These are phyloP conservation scores for Ophiocordyceps australis DNA, from an alignment of 2,329 filamentous ascomycete species.

Conservation along the genomic window DNA sequence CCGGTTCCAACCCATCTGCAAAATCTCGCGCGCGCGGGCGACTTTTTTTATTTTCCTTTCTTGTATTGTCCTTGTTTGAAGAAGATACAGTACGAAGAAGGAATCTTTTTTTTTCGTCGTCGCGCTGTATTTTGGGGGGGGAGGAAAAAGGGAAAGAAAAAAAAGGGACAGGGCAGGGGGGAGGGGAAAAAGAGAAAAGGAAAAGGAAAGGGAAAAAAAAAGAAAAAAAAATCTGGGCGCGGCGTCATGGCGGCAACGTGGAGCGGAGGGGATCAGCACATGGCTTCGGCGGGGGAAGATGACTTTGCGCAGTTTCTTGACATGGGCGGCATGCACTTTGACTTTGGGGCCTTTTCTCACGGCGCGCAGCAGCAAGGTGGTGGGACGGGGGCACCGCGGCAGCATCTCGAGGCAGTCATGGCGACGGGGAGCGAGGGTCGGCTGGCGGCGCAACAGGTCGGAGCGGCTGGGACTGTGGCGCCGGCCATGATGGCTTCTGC, in stretches of 20 bases:
- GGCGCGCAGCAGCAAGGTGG: slow-evolving; percentile 15
- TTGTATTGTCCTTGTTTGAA: too few species aligned
- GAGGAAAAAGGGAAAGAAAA: too few species aligned
- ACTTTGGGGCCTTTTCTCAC: slow-evolving; percentile 39
- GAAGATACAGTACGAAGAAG: too few species aligned
- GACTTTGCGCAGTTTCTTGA: slow-evolving; percentile 48
- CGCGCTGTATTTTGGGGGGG: too few species aligned
- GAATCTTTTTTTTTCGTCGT: too few species aligned
- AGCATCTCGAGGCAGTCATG: slow-evolving; percentile 17
- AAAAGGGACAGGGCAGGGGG: neutral
- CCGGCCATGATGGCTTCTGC: slow-evolving; percentile 20
- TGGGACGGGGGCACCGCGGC: slow-evolving; percentile 10
- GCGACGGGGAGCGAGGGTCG: too few species aligned
- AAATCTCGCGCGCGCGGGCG: too few species aligned
- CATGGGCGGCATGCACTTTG: slow-evolving; percentile 40
- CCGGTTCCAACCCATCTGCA: too few species aligned
- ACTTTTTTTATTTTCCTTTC: too few species aligned
- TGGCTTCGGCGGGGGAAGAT: slow-evolving; percentile 33
- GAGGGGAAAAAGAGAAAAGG: neutral
- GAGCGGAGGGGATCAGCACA: too few species aligned
- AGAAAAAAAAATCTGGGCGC: neutral
- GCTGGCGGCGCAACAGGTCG: too few species aligned
- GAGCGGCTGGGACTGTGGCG: slow-evolving; percentile 19
- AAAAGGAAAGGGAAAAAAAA: neutral
- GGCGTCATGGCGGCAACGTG: neutral